A percentile compares a stretch with the other conserved stretches of the same genome.
Evolutionary conservation across 2,329 filamentous ascomycete genomes (phyloP).

Genomic region (Dactylonectria estremocensis): DNA sequence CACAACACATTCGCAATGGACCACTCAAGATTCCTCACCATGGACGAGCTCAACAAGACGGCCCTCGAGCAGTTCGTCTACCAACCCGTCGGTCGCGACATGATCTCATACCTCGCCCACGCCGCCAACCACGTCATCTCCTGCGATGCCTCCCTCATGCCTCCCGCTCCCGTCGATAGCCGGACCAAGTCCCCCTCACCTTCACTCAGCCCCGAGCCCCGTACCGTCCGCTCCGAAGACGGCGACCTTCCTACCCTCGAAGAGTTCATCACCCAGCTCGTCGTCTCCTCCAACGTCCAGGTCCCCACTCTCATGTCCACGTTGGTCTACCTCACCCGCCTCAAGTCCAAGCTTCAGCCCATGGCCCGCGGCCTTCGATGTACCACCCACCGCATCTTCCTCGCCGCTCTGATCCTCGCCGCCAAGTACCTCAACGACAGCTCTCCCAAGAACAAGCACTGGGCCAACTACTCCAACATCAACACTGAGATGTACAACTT

Average conservation of each 20-base stretch:
- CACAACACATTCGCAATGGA: conserved; percentile 48
- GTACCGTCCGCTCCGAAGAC: conserved; percentile 64
- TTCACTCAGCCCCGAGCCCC: conserved; percentile 65
- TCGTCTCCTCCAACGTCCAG: conserved; percentile 95
- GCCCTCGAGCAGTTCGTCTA: conserved; percentile 88
- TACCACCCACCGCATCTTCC: conserved; percentile 97
- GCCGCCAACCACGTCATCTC: conserved; percentile 85
- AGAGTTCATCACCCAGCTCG: conserved; percentile 91
- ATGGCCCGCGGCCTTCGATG: conserved; percentile 97
- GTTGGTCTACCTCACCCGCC: conserved; percentile 90
- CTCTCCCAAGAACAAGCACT: conserved; percentile 99
- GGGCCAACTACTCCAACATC: conserved; percentile 92
- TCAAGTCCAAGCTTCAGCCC: conserved; percentile 88
- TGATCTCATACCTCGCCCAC: conserved; percentile 83
- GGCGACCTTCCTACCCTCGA: conserved; percentile 83
- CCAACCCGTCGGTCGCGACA: conserved; percentile 79
- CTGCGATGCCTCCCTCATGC: conserved; percentile 77
- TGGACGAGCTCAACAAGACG: conserved; percentile 76
- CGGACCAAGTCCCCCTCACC: conserved; percentile 63
- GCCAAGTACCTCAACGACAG: conserved; percentile 99
- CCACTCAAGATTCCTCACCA: conserved; percentile 61
- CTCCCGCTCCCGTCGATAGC: conserved; percentile 55
- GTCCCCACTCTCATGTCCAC: conserved; percentile 98
- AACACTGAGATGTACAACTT: conserved; percentile 78
- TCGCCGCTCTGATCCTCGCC: conserved; percentile 86